Evolutionary conservation across 2,329 filamentous ascomycete species (phyloP).

Genomic region (Diaporthe aspalathi): DNA sequence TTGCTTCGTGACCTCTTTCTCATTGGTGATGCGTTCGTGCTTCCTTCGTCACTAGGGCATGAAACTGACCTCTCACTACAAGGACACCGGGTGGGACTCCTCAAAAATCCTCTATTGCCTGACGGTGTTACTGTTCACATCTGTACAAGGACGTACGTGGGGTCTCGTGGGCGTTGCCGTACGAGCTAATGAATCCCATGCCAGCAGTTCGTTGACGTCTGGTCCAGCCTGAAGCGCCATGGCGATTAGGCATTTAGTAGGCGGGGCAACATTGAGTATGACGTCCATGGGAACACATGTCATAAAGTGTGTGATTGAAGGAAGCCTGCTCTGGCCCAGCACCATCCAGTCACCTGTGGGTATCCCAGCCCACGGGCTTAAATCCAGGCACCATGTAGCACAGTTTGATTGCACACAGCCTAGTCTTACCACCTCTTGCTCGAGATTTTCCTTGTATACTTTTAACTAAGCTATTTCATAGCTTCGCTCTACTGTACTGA

Average conservation of each 20-base stretch:
- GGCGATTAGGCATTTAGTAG: no score
- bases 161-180: neutral
- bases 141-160: no score
- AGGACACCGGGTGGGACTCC: no score
- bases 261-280: no score
- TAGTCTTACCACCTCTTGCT: no score
- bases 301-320: neutral
- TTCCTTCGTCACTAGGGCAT: neutral
- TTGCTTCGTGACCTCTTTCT: neutral
- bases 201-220: neutral
- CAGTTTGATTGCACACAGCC: no score
- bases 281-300: neutral
- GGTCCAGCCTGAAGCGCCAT: neutral
- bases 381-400: neutral
- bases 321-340: no score
- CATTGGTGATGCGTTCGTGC: neutral
- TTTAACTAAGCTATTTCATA: no score
- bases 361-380: neutral
- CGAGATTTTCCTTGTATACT: no score
- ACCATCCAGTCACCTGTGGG: neutral
- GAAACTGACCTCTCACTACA: neutral
- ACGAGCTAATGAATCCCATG: no score
- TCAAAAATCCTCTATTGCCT: no score
- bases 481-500: no score
- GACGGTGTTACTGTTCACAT: neutral